Evolutionary conservation across 176 grass and related monocot species (phyloP).

Genomic region (Rhynchospora breviuscula): DNA sequence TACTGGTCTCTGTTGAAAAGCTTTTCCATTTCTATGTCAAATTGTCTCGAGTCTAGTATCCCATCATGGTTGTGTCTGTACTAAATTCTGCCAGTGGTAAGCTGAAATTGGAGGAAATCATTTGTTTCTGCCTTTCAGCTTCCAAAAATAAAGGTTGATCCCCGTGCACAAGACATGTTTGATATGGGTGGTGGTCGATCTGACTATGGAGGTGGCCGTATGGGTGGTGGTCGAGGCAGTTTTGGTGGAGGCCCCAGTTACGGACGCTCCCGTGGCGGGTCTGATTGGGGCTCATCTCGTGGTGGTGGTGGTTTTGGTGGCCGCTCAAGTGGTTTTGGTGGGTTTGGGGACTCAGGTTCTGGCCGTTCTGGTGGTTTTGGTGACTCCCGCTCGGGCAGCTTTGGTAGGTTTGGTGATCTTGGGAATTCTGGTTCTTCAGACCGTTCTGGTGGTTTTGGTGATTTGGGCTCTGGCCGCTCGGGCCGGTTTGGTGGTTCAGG

Average conservation of each 20-base stretch:
- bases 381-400: constrained; percentile 40
- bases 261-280: constrained; percentile 29
- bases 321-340: constrained; percentile 11
- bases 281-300: constrained; percentile 27
- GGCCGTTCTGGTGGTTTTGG: constrained; percentile 41
- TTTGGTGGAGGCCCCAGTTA: constrained; percentile 27
- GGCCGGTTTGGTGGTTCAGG: constrained; percentile 35
- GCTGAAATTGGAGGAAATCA: neutral
- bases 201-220: constrained; percentile 35
- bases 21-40: neutral
- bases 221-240: constrained; percentile 40
- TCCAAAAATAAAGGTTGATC: constrained; percentile 54
- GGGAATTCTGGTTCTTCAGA: neutral
- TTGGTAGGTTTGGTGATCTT: constrained; percentile 29
- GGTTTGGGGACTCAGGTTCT: constrained; percentile 7
- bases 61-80: neutral
- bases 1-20: neutral
- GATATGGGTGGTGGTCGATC: constrained; percentile 45
- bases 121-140: constrained; percentile 39
- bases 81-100: neutral
- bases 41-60: neutral
- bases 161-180: constrained; percentile 55
- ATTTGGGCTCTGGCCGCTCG: constrained; percentile 23
- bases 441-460: constrained; percentile 33
- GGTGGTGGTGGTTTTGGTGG: constrained; percentile 34